A percentile compares a stretch with the other conserved stretches of the same genome.
phyloP scores from a whole-genome alignment of 371 early-diverging fungal species.

The Mortierella sp. region DNA sequence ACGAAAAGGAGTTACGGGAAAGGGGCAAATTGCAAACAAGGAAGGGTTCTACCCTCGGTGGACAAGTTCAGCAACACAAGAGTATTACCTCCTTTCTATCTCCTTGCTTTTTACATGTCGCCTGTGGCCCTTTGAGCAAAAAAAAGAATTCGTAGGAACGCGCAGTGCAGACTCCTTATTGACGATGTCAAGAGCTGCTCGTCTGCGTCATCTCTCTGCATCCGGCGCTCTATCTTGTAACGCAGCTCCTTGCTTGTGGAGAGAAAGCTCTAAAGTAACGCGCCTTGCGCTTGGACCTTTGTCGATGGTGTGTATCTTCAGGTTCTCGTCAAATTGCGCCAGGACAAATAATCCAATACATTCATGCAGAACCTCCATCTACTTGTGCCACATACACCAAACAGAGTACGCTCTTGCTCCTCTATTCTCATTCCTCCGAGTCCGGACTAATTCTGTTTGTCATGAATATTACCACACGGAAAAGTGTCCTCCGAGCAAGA shows the following conservation, averaged over 20 bases:
- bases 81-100: no score
- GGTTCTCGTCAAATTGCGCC: background rate
- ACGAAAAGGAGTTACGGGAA: background rate
- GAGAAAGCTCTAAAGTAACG: background rate
- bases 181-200: background rate
- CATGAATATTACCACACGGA: background rate
- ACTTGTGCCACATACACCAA: background rate
- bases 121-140: no score
- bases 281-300: constrained; percentile 6
- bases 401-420: background rate
- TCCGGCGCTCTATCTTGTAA: no score
- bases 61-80: background rate
- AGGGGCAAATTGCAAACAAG: background rate
- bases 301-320: no score
- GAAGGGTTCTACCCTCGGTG: background rate
- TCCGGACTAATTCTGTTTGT: constrained; percentile 1
- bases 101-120: no score
- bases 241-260: background rate
- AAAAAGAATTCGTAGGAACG: no score
- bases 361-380: background rate
- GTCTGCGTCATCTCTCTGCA: background rate
- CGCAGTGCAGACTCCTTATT: no score
- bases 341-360: background rate
- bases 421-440: background rate
- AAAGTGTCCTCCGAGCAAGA: background rate